These are phyloP conservation scores for Medicago ruthenica DNA, from an alignment of 306 rosid species.

Conservation along the genomic window DNA sequence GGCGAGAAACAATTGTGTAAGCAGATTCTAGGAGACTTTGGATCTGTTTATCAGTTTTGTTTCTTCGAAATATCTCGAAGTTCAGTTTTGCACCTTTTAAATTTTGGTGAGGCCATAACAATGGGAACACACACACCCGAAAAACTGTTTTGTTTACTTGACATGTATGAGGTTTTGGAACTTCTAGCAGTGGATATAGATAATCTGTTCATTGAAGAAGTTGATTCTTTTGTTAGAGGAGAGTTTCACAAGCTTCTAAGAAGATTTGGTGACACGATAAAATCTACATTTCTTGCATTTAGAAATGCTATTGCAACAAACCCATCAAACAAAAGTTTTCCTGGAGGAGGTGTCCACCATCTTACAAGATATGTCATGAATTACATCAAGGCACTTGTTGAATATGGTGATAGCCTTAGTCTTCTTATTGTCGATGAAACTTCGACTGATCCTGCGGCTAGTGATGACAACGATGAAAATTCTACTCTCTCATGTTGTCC, in stretches of 20 bases:
- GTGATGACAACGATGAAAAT: neutral
- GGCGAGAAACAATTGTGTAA: slow-evolving; percentile 64
- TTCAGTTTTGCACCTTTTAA: slow-evolving; percentile 52
- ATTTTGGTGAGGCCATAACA: slow-evolving; percentile 64
- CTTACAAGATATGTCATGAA: slow-evolving; percentile 74
- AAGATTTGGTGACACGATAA: slow-evolving; percentile 48
- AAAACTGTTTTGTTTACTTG: slow-evolving; percentile 60
- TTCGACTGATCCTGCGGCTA: neutral
- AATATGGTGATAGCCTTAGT: slow-evolving; percentile 49
- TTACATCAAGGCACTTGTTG: slow-evolving; percentile 51
- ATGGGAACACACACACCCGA: slow-evolving; percentile 56
- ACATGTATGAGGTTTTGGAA: slow-evolving; percentile 67
- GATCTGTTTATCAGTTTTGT: slow-evolving; percentile 44
- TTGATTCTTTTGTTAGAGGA: slow-evolving; percentile 45
- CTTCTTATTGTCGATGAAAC: slow-evolving; percentile 44
- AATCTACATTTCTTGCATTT: slow-evolving; percentile 55
- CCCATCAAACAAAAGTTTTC: slow-evolving; percentile 46
- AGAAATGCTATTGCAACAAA: slow-evolving; percentile 52
- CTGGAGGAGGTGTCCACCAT: slow-evolving; percentile 68
- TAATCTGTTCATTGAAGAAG: slow-evolving; percentile 54
- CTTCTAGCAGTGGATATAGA: slow-evolving; percentile 52
- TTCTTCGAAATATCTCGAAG: slow-evolving; percentile 60
- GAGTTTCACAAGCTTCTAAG: slow-evolving; percentile 56
- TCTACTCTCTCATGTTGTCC: slow-evolving; percentile 37
- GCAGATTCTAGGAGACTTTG: slow-evolving; percentile 56